Conservation (phyloP, 2,329 filamentous ascomycete genomes). For the Tolypocladium amazonense region DNA sequence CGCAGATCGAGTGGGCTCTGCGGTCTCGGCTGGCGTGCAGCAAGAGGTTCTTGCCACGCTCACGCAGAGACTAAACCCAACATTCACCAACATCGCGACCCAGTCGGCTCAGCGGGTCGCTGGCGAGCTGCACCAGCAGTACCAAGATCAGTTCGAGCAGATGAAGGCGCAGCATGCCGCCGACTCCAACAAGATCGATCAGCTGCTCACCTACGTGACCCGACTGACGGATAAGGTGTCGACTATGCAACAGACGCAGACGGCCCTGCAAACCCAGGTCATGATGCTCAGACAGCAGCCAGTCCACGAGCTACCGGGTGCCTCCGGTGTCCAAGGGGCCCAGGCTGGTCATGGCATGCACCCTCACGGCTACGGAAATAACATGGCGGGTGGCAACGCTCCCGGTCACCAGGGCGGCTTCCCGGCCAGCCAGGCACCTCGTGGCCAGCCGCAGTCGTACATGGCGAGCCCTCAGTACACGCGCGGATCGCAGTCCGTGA, state of each 20-base stretch:
- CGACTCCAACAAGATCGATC: slow-evolving; percentile 57
- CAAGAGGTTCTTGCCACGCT: slow-evolving; percentile 53
- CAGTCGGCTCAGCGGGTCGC: slow-evolving; percentile 58
- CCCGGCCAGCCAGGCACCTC: slow-evolving; percentile 18
- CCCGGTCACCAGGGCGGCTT: slow-evolving; percentile 22
- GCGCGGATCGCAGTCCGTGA: slow-evolving; percentile 20
- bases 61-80: slow-evolving; percentile 52
- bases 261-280: slow-evolving; percentile 56
- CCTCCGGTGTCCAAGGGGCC: slow-evolving; percentile 11
- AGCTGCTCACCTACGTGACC: slow-evolving; percentile 57
- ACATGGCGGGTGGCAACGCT: slow-evolving; percentile 11
- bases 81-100: slow-evolving; percentile 53
- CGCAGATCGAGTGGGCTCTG: slow-evolving; percentile 55
- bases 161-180: slow-evolving; percentile 38
- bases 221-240: slow-evolving; percentile 59
- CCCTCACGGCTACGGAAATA: slow-evolving; percentile 17
- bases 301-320: slow-evolving; percentile 30
- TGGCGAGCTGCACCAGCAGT: slow-evolving; percentile 55
- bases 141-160: slow-evolving; percentile 38
- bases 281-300: slow-evolving; percentile 45
- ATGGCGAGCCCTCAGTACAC: slow-evolving; percentile 25
- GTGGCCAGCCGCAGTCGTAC: slow-evolving; percentile 20
- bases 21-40: slow-evolving; percentile 58
- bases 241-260: slow-evolving; percentile 57
- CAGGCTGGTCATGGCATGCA: slow-evolving; percentile 11